Evolutionary conservation across 306 rosid genomes (phyloP).

Genomic region (Acmispon strigosus): DNA sequence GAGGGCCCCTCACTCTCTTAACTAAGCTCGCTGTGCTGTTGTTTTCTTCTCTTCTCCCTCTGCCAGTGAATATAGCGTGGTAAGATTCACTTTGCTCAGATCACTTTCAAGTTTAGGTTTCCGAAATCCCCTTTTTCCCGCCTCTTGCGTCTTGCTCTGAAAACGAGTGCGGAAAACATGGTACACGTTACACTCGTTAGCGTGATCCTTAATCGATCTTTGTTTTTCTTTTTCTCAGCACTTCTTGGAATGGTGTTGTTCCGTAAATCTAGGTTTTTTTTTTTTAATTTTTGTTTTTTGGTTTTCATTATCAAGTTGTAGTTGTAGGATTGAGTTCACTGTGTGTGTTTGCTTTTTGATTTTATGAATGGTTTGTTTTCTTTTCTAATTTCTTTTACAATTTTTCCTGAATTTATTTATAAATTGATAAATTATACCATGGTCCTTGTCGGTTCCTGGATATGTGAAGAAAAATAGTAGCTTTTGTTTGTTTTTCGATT

Average conservation of each 20-base stretch:
- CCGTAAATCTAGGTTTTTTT: constrained; percentile 5
- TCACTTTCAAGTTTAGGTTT: constrained; percentile 22
- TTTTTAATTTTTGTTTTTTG: background rate
- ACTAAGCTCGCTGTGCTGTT: background rate
- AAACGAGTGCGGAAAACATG: background rate
- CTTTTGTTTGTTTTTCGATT: background rate
- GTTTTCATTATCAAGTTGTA: background rate
- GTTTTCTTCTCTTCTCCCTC: constrained; percentile 18
- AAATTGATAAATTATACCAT: background rate
- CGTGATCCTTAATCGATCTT: constrained; percentile 16
- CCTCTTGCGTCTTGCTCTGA: background rate
- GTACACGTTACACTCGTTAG: background rate
- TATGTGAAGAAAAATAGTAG: background rate
- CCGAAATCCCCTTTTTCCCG: background rate
- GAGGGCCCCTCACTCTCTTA: background rate
- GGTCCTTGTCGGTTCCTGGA: background rate
- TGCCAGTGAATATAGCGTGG: constrained; percentile 28
- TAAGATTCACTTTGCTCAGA: constrained; percentile 40
- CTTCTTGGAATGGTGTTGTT: background rate
- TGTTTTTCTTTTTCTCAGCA: background rate
- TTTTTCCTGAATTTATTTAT: background rate
- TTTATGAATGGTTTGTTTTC: background rate
- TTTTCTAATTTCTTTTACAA: background rate
- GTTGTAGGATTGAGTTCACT: background rate
- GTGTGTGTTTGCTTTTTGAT: background rate